Conservation (phyloP, 176 grass and related monocot species). For the Metroxylon sagu region DNA sequence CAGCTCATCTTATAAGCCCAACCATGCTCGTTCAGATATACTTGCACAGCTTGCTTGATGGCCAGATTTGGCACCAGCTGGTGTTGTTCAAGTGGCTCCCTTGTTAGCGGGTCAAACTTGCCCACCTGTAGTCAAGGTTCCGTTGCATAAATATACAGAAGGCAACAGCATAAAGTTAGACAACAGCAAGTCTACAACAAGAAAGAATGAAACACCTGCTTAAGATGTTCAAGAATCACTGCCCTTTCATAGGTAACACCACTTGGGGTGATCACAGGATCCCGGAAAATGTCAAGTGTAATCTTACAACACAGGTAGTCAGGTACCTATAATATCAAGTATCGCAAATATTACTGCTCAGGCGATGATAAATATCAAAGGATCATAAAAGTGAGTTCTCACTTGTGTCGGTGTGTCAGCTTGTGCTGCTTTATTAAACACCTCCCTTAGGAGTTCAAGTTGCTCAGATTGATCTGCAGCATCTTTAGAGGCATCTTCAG, state of each 20-base stretch:
- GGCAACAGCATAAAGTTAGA: not conserved
- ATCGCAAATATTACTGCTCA: slow-evolving; percentile 4
- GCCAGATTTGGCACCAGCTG: slow-evolving; percentile 74
- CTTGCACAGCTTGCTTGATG: slow-evolving; percentile 72
- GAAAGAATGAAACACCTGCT: slow-evolving; percentile 27
- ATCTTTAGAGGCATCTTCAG: slow-evolving; percentile 13
- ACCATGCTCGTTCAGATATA: slow-evolving; percentile 57
- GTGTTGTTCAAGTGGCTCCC: slow-evolving; percentile 50
- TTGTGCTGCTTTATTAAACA: slow-evolving; percentile 42
- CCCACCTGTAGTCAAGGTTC: slow-evolving; percentile 45
- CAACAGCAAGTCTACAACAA: not conserved
- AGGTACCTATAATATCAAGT: slow-evolving; percentile 43
- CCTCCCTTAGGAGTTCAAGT: slow-evolving; percentile 49
- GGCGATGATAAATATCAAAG: not conserved
- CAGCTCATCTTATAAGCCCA: slow-evolving; percentile 74
- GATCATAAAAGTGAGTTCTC: slow-evolving; percentile 17
- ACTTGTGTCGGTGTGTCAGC: slow-evolving; percentile 54
- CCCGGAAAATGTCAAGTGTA: slow-evolving; percentile 78
- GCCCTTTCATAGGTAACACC: slow-evolving; percentile 80
- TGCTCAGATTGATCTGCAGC: slow-evolving; percentile 34
- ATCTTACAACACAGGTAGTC: slow-evolving; percentile 80
- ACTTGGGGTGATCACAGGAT: slow-evolving; percentile 84
- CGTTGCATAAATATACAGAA: not conserved
- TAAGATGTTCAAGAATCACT: slow-evolving; percentile 66
- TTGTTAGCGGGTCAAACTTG: slow-evolving; percentile 55